Conservation (phyloP, 768 basidiomycete genomes). For the Lentinula boryana region DNA sequence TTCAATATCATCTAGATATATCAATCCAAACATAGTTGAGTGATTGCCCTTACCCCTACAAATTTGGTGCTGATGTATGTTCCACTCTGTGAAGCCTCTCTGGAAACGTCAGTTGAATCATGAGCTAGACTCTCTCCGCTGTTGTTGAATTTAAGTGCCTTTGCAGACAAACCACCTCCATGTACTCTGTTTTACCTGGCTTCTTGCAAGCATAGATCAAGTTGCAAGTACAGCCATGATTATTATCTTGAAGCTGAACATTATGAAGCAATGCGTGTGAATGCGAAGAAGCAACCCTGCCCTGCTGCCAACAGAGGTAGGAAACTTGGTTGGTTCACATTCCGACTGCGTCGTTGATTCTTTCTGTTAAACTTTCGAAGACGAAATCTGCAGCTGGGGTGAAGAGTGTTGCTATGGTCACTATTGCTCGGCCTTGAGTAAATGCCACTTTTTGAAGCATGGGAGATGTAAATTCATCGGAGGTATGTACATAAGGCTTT, state of each 20-base stretch:
- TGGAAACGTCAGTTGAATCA: conserved; percentile 48
- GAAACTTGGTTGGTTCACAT: conserved; percentile 9
- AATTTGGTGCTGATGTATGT: conserved; percentile 14
- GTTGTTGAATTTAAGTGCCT: not conserved
- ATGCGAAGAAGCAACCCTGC: conserved; percentile 60
- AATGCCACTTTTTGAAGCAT: conserved; percentile 44
- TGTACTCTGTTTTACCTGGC: conserved; percentile 64
- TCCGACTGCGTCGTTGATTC: not conserved
- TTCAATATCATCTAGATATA: conserved; percentile 5
- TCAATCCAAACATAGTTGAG: conserved; percentile 52
- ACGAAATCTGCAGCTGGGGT: conserved; percentile 51
- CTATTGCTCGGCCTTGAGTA: conserved; percentile 37
- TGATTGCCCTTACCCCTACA: conserved; percentile 9
- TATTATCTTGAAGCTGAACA: conserved; percentile 52
- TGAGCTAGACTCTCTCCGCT: not conserved
- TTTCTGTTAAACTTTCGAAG: conserved; percentile 24
- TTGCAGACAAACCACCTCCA: conserved; percentile 54
- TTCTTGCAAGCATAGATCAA: conserved; percentile 50
- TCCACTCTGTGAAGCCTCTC: conserved; percentile 33
- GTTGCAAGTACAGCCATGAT: conserved; percentile 60
- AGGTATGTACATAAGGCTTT: conserved; percentile 29
- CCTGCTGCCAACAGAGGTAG: conserved; percentile 52
- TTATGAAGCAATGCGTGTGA: conserved; percentile 44
- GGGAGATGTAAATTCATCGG: conserved; percentile 59
- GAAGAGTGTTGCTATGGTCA: conserved; percentile 54